These are phyloP conservation scores for thale cress (Arabidopsis thaliana) DNA, from an alignment of 345 rosid genomes.

Conservation along the genomic window TAIR10.1 NC_003074.8:19640001-19640500, in stretches of 20 bases:
- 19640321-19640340: conserved; percentile 82
- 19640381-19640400: conserved; percentile 78
- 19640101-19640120: conserved; percentile 89
- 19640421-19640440: background rate
- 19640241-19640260: conserved; percentile 79
- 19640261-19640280: conserved; percentile 83
- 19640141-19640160: conserved; percentile 94
- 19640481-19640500: background rate
- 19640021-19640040: conserved; percentile 87
- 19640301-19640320: conserved; percentile 79
- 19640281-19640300: conserved; percentile 84
- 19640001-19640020: conserved; percentile 72
- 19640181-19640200: conserved; percentile 71
- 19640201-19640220: conserved; percentile 72
- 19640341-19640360: conserved; percentile 95
- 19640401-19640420: conserved; percentile 36
- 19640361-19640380: conserved; percentile 83
- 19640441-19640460: background rate
- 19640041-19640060: conserved; percentile 98
- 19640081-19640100: conserved; percentile 77
- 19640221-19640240: conserved; percentile 79
- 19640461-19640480: conserved; percentile 1
- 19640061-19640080: conserved; percentile 91
- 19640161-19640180: conserved; percentile 88
- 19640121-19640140: conserved; percentile 82